These are phyloP conservation scores for Geotrichum candidum DNA, from an alignment of 1,139 yeast genomes.

Conservation along the genomic window DNA sequence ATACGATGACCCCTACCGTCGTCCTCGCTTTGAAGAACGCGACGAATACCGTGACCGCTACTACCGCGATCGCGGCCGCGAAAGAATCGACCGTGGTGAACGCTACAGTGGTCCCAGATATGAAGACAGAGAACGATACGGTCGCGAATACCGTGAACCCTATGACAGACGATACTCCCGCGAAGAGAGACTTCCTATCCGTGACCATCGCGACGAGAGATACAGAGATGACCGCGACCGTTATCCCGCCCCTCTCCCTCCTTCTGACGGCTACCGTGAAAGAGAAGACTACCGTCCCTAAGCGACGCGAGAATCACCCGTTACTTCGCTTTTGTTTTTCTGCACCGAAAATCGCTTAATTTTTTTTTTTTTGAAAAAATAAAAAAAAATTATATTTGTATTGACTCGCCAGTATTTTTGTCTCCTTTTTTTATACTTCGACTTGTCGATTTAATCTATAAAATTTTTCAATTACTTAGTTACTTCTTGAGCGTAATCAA, in stretches of 20 bases:
- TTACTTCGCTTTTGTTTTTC: neutral
- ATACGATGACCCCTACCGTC: conserved; percentile 29
- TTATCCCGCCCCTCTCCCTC: conserved; percentile 19
- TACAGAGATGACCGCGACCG: conserved; percentile 22
- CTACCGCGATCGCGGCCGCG: conserved; percentile 28
- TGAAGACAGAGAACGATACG: conserved; percentile 21
- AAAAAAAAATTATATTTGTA: neutral
- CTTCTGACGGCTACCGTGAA: conserved; percentile 21
- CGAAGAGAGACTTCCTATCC: conserved; percentile 24
- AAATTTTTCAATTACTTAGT: neutral
- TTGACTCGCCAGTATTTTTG: neutral
- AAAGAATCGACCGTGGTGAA: conserved; percentile 24
- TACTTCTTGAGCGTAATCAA: neutral
- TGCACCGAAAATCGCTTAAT: neutral
- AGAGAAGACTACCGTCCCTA: conserved; percentile 22
- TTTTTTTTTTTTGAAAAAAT: neutral
- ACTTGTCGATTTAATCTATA: neutral
- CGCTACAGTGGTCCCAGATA: conserved; percentile 22
- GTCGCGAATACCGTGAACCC: conserved; percentile 22
- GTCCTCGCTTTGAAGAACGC: conserved; percentile 29
- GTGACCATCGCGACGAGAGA: conserved; percentile 22
- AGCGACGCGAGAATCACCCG: neutral
- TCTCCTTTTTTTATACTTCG: neutral
- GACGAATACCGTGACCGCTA: conserved; percentile 25
- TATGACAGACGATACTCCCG: conserved; percentile 22